Evolutionary conservation across 805 yeast genomes (phyloP).

Genomic region (Lipomyces yamadae): DNA sequence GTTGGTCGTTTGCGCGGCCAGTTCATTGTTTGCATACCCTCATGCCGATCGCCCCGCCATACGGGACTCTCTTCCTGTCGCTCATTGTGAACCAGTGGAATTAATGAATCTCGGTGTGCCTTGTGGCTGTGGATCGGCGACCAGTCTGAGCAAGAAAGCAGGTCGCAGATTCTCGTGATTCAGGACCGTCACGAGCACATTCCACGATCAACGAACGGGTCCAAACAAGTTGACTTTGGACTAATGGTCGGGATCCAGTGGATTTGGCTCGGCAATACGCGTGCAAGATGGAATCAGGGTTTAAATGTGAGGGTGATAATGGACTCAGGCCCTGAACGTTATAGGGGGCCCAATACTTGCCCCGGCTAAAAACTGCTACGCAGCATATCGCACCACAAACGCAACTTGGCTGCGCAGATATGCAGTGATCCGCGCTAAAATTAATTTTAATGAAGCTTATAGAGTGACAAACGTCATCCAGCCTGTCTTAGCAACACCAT

Average conservation of each 20-base stretch:
- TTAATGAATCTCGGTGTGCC: neutral
- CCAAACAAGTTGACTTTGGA: neutral
- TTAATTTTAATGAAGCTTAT: neutral
- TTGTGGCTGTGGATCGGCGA: neutral
- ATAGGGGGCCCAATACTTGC: neutral
- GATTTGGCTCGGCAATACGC: neutral
- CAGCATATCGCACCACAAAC: neutral
- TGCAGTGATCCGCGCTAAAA: neutral
- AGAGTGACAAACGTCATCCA: neutral
- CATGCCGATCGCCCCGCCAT: constrained; percentile 21
- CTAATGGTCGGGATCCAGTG: neutral
- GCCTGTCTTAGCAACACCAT: neutral
- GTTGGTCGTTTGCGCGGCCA: neutral
- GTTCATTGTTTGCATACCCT: constrained; percentile 16
- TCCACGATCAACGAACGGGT: neutral
- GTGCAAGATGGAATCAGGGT: neutral
- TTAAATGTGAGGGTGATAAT: neutral
- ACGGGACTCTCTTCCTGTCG: constrained; percentile 14
- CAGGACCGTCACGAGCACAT: neutral
- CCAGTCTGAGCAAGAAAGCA: neutral
- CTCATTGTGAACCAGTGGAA: neutral
- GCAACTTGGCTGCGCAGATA: neutral
- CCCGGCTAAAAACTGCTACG: neutral
- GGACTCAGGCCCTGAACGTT: neutral
- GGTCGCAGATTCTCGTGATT: neutral